A percentile compares a stretch with the other conserved stretches of the same genome.
Conservation (phyloP, 2,329 filamentous ascomycete species). For the Lecanicillium sp. region DNA sequence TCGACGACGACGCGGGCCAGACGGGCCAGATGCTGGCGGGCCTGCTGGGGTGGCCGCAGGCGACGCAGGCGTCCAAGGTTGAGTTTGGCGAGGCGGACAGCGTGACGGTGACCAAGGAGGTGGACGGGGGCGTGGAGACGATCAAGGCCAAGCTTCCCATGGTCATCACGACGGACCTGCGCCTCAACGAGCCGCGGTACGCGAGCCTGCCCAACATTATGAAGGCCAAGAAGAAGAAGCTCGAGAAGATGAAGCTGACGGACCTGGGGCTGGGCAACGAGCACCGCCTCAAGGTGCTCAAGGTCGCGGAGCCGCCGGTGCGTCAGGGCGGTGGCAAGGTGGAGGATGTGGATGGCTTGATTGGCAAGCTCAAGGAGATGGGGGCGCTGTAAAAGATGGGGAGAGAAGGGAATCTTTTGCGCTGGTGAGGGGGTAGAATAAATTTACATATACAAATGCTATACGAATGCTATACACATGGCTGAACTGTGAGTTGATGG, state of each 20-base stretch:
- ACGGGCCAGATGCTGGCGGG: constrained; percentile 98
- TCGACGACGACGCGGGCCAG: constrained; percentile 92
- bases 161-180: constrained; percentile 89
- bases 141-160: constrained; percentile 78
- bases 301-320: constrained; percentile 81
- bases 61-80: constrained; percentile 84
- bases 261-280: constrained; percentile 73
- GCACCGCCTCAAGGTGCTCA: constrained; percentile 77
- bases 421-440: no score
- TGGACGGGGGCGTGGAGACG: constrained; percentile 92
- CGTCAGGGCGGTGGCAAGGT: constrained; percentile 95
- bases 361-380: constrained; percentile 90
- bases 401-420: background rate
- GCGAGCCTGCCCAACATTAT: constrained; percentile 97
- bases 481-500: no score
- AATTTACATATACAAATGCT: no score
- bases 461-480: no score
- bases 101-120: constrained; percentile 79
- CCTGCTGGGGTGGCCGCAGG: constrained; percentile 85
- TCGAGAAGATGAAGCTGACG: constrained; percentile 82
- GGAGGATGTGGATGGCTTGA: constrained; percentile 91
- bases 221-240: constrained; percentile 99
- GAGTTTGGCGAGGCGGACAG: constrained; percentile 62
- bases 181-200: constrained; percentile 91
- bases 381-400: constrained; percentile 63